Base-by-base conservation (phyloP, 176 grass and related monocot genomes). In the Bromus sterilis region DNA sequence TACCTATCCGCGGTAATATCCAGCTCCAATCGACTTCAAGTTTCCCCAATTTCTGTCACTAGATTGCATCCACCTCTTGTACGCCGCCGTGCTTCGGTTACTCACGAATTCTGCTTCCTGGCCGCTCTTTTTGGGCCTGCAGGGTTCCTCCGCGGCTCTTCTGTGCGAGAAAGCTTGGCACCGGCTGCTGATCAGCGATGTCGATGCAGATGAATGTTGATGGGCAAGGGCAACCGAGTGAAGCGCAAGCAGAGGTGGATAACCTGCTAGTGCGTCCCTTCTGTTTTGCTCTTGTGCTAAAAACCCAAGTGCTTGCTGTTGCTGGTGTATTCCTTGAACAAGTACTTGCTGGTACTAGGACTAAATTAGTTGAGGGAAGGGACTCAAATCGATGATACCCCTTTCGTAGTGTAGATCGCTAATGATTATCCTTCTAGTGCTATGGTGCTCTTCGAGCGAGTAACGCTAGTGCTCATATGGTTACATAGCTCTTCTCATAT, bases 121-220 rank as follows among this genome's bases (percentile, higher is more conserved):
- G 28, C 20, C 23, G 31, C 40, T 28, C 66, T 28, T 55, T 23
- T 30, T 71, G 33, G 9, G 24, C 36, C 36, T 46, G 1, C 76
- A 86, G 84, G 76, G 42, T 23, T 67, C 31, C 53, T 39, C 35
- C 3, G 56, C 15, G n/a, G 68, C 2, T 3, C 60, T 43, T 36
- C 10, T 11, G 11, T 5, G 20, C 11, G 8, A 44, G 13, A 18
- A 42, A 55, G 36, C 36, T 58, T 13, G 24, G 20, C 29, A 43
- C 33, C 79, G 2, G 10, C 48, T 7, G 16, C 48, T 29, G 39
- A 24, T 41, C 58, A 39, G 35, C 33, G 16, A 82, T 63, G 64
- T 77, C 78, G 13, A 81, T 80, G 71, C 71, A 85, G 7, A 85
- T 82, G 71, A 42, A 85, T 21, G 56, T 85, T 25, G 63, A 89